Evolutionary conservation across 345 rosid genomes (phyloP), one percentile per base, ranked within the genome.

Genomic region (Rhodamnia rubescens): DNA sequence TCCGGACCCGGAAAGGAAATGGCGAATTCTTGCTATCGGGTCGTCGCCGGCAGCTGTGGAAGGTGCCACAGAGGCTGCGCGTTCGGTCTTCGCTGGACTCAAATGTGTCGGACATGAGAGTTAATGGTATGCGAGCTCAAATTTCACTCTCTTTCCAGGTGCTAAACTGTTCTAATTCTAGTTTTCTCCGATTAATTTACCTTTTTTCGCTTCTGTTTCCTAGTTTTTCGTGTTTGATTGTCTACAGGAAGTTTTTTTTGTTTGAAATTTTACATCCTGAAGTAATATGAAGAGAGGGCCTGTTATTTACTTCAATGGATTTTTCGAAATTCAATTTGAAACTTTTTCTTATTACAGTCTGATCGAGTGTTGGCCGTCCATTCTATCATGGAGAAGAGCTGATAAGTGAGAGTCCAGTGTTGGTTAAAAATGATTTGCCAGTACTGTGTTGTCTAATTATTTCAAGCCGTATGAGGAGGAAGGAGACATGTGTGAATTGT

Each of bases 71-170:
- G 80, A 92, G 93, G 89, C 87, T 89, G 61, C 85, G 27, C 83
- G 94, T 94, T 82, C 81, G 93, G 80, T 92, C 94, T 54, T 91
- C 99, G 86, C 88, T 94, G 91, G 98, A 96, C 85, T n/a, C 93
- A 2, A 88, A 94, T 82, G 96, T 97, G 54, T 97, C 99, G 87
- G 99, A 97, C 89, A 97, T 97, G 99, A 93, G 98, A 78, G 91
- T 91, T 82, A 95, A 97, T 91, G 99, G 98, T 97, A 92, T 87
- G 53, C 83, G 47, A 69, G 26, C 80, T 69, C 47, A 69, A 58
- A 69, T 85, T 51, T 42, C 22, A 36, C 7, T 84, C 56, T 32
- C 64, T 83, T 11, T 52, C 24, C 10, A 6, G 64, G 53, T 47
- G 18, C 27, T 27, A 14, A 50, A 16, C 26, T 27, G 21, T 29